Percentiles rank a stretch among this genome's conserved stretches.
Conservation (phyloP, 371 early-diverging fungal genomes). For the Rhizopus delemar region DNA sequence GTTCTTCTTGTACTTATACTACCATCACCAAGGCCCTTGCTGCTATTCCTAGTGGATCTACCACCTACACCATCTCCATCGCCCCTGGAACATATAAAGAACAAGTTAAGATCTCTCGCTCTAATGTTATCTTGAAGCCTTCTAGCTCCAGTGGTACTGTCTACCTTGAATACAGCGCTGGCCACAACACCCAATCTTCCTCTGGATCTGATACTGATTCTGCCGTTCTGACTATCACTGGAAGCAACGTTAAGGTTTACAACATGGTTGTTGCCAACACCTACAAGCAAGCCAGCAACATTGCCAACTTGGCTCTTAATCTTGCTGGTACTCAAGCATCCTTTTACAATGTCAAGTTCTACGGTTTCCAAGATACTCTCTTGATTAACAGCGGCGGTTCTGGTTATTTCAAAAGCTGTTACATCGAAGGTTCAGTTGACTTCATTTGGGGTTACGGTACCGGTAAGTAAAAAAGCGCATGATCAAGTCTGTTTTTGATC, state of each 20-base stretch:
- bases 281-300: conserved; percentile 10
- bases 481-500: neutral
- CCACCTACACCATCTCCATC: conserved; percentile 14
- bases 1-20: conserved; percentile 11
- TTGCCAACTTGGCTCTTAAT: conserved; percentile 20
- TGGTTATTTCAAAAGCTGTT: conserved; percentile 33
- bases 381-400: conserved; percentile 24
- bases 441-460: conserved; percentile 36
- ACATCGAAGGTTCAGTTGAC: conserved; percentile 39
- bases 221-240: conserved; percentile 13
- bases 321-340: conserved; percentile 22
- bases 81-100: conserved; percentile 26
- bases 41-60: conserved; percentile 14
- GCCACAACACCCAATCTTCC: conserved; percentile 10
- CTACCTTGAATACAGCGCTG: conserved; percentile 8
- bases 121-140: conserved; percentile 16
- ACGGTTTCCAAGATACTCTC: conserved; percentile 43
- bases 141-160: conserved; percentile 4
- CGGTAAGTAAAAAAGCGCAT: conserved; percentile 3
- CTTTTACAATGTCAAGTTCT: conserved; percentile 27
- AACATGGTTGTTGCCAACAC: conserved; percentile 16
- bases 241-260: conserved; percentile 15
- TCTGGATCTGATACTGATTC: conserved; percentile 9
- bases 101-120: conserved; percentile 8
- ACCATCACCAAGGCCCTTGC: conserved; percentile 15